These are phyloP conservation scores for Plasmodium knowlesi DNA, from an alignment of 169 alveolate species.

Conservation along the genomic window DNA sequence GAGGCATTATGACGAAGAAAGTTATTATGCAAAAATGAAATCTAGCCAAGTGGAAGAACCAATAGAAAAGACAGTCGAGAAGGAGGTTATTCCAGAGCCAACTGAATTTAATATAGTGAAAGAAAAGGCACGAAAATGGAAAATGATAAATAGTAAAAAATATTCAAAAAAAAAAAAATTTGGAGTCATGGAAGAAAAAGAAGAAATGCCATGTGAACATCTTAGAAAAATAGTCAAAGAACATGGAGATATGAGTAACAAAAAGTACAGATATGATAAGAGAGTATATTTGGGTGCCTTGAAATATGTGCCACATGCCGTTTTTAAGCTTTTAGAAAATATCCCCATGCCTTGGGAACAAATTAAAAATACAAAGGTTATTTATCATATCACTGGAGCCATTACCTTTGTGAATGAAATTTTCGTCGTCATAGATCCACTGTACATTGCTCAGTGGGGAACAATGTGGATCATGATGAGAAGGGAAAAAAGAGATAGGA, in stretches of 20 bases:
- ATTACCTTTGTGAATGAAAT: constrained; percentile 98
- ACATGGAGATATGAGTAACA: constrained; percentile 98
- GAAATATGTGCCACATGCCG: constrained; percentile 99
- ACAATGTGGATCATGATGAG: constrained; percentile 99
- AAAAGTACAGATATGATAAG: constrained; percentile 98
- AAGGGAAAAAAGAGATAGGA: constrained; percentile 98
- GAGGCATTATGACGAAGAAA: constrained; percentile 16
- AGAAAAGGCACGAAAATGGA: constrained; percentile 89
- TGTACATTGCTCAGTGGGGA: constrained; percentile 99
- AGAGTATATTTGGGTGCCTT: constrained; percentile 97
- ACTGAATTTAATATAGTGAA: constrained; percentile 32
- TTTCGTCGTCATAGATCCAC: constrained; percentile 99
- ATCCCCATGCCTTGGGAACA: constrained; percentile 99
- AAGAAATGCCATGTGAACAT: constrained; percentile 98
- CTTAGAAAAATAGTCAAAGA: constrained; percentile 97
- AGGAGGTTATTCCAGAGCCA: neutral
- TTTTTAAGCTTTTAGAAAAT: constrained; percentile 97
- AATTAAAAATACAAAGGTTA: constrained; percentile 95
- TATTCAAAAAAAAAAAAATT: constrained; percentile 78
- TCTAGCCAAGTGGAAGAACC: neutral
- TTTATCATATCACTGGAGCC: constrained; percentile 99
- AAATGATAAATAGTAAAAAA: constrained; percentile 85
- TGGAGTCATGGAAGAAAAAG: constrained; percentile 79
- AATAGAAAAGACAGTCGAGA: neutral
- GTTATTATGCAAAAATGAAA: neutral